Base-by-base conservation (phyloP, 306 rosid genomes). In the Chamaecrista fasciculata region DNA sequence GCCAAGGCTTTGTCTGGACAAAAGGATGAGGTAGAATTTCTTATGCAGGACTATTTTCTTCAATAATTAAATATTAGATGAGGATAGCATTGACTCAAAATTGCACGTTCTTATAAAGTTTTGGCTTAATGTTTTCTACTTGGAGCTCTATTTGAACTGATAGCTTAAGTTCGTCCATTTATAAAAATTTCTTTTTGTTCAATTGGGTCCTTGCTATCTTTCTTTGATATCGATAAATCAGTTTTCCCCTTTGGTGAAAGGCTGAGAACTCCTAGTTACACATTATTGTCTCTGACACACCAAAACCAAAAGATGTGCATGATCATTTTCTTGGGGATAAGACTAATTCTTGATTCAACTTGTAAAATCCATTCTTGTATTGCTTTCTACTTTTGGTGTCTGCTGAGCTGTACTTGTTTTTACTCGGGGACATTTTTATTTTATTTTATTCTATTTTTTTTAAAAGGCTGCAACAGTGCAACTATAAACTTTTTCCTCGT, bases 1-100 rank as follows among this genome's bases (percentile, higher is more conserved):
- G 91, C 95, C 36, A 86, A 84, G 83, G 92, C 95, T 24, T 80
- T 91, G 73, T 48, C 82, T 73, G 92, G 90, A 50, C 80, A 82
- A 29, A 81, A 86, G 66, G 86, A 91, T 57, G 89, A 79, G 85
- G 97, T 88, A 53, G 21, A 15, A 16, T 18, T 34, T 52, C 25
- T 15, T 8, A 48, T 15, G 20, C 46, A 59, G 16, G 7, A 4
- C 5, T 34, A 8, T 31, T 29, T 57, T 57, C 14, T 4, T 52
- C 31, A n/a, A 31, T 57, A n/a, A 31, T 57, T 57, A 9, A 8
- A 8, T 31, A 14, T 31, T 29, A 14, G 12, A 29, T 57, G 24
- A 57, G n/a, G n/a, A n/a, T n/a, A n/a, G n/a, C n/a, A n/a, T 28
- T 2, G 7, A 53, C 36, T 25, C 16, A 55, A 55, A 6, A 55